A percentile compares a stretch with the other conserved stretches of the same genome.
These are phyloP conservation scores for Mariannaea sp. DNA, from an alignment of 2,329 filamentous ascomycete genomes.

Conservation along the genomic window DNA sequence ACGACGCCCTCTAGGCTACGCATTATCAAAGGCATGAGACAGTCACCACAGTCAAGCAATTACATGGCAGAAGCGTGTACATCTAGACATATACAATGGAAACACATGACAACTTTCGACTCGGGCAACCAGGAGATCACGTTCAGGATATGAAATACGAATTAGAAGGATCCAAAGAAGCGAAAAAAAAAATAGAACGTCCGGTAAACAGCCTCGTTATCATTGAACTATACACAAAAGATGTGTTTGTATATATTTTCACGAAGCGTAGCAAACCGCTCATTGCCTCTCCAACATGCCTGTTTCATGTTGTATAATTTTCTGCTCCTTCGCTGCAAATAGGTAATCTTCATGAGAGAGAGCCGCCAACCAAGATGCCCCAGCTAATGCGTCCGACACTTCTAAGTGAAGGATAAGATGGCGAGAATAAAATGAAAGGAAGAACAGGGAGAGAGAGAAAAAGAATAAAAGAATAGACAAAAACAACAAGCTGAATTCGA, in stretches of 20 bases:
- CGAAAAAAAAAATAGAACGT: not conserved
- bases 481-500: slow-evolving; percentile 18
- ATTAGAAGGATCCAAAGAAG: too few species aligned
- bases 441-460: too few species aligned
- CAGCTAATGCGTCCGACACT: slow-evolving; percentile 10
- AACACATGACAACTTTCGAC: too few species aligned
- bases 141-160: too few species aligned
- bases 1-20: too few species aligned
- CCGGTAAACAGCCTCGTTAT: slow-evolving; percentile 19
- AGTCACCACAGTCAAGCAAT: too few species aligned
- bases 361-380: not conserved
- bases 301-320: slow-evolving; percentile 26
- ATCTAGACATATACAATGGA: too few species aligned
- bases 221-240: slow-evolving; percentile 18
- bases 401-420: not conserved
- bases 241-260: slow-evolving; percentile 14
- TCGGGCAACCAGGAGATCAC: too few species aligned
- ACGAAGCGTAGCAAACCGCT: not conserved
- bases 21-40: too few species aligned
- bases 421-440: too few species aligned
- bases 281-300: slow-evolving; percentile 20
- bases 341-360: slow-evolving; percentile 6
- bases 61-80: too few species aligned
- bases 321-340: slow-evolving; percentile 6
- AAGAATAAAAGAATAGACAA: not conserved